Percentiles rank a stretch among this genome's conserved stretches.
phyloP scores from a whole-genome alignment of 768 basidiomycete genomes.

The Serendipita sp. region DNA sequence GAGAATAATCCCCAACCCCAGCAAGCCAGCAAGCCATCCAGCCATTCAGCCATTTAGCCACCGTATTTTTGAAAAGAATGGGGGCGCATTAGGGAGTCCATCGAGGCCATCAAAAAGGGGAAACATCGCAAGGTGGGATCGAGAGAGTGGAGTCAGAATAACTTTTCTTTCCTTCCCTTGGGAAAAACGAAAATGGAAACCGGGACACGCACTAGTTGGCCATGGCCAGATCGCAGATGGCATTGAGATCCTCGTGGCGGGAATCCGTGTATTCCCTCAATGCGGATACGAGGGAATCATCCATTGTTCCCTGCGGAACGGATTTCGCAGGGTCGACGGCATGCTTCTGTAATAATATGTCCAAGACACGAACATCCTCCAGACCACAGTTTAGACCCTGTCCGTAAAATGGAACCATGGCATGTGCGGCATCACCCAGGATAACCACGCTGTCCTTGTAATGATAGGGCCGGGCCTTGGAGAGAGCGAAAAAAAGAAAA shows the following conservation, averaged over 20 bases:
- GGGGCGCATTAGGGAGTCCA: neutral
- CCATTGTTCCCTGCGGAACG: constrained; percentile 27
- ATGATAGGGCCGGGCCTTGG: constrained; percentile 73
- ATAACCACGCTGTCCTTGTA: constrained; percentile 77
- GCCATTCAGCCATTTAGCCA: no score
- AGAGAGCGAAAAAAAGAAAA: constrained; percentile 13
- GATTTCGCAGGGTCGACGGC: constrained; percentile 36
- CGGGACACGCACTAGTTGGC: constrained; percentile 73
- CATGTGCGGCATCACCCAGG: constrained; percentile 89
- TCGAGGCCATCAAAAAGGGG: no score
- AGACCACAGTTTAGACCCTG: constrained; percentile 97
- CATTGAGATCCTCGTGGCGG: constrained; percentile 75
- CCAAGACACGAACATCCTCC: constrained; percentile 88
- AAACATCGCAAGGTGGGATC: neutral
- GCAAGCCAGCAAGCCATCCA: no score
- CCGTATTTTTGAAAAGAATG: no score
- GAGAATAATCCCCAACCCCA: neutral
- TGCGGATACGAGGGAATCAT: constrained; percentile 45
- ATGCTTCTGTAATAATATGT: constrained; percentile 54
- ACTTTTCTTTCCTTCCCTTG: constrained; percentile 7
- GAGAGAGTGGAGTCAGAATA: constrained; percentile 16
- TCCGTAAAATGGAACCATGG: constrained; percentile 97
- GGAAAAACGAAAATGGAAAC: constrained; percentile 16
- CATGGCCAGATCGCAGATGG: constrained; percentile 87
- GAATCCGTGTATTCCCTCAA: constrained; percentile 64